Base-by-base conservation (phyloP, 108 stramenopile genomes). In the Mediolabrus comicus region DNA sequence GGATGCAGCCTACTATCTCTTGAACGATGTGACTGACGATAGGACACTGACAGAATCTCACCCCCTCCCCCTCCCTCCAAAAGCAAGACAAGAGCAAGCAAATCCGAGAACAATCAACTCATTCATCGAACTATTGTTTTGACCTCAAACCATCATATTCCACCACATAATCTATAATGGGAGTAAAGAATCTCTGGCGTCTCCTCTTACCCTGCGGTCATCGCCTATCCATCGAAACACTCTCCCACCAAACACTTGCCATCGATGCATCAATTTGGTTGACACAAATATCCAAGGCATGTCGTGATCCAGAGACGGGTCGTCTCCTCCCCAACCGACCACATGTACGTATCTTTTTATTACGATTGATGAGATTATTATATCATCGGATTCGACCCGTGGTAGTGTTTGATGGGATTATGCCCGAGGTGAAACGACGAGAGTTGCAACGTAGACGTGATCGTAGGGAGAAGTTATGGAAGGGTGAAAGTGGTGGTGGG, bases 191-290 rank as follows among this genome's bases (percentile, higher is more conserved):
- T 55, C 81, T 97, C 30, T 97, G 97, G 97, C 86, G 84, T 16
- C 84, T 99, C 36, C 83, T 99, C 38, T 73, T 95, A 33, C 98
- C 98, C 7, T 85, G 91, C 26, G 98, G 98, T 1, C 92, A 97
- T 12, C 94, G 98, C 28, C 84, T 99, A 22, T 95, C 91, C 67
- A 88, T 99, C 54, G 97, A 98, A 82, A 95, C 98, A 6, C 78
- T 99, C 33, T 88, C 90, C 56, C 92, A 97, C 12, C 95, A 95
- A 81, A 86, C 91, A 0, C 81, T 99, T 9, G 99, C 99, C 19
- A 89, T 99, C 46, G 99, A 99, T 65, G 96, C 94, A 8, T 84
- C 83, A 59, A 98, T 98, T 62, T 98, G 98, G 98, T 70, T 99
- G 36, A 98, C 95, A 4, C 97, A 99, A 76, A 98, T 99, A 57